Conservation (phyloP, 2,329 filamentous ascomycete genomes). For the Chaetomium strumarium region DNA sequence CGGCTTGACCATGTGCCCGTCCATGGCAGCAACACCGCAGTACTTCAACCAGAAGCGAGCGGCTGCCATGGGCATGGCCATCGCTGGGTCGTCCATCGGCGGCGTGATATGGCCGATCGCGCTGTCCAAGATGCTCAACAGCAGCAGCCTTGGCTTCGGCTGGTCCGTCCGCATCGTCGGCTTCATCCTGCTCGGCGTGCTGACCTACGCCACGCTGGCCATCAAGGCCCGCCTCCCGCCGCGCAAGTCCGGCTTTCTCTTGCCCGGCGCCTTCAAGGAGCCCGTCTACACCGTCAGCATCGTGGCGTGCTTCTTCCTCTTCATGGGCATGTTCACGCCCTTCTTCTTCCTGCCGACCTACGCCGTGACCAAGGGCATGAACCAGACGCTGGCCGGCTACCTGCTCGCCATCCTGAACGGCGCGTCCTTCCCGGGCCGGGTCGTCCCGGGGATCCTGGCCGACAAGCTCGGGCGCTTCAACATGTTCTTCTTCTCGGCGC, state of each 20-base stretch:
- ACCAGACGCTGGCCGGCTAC: slow-evolving; percentile 55
- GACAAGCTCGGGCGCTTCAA: slow-evolving; percentile 54
- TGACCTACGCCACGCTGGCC: slow-evolving; percentile 34
- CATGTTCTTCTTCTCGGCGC: slow-evolving; percentile 28
- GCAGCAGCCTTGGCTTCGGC: slow-evolving; percentile 39
- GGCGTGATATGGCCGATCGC: slow-evolving; percentile 47
- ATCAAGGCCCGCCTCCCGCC: slow-evolving; percentile 33
- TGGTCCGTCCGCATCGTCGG: slow-evolving; percentile 49
- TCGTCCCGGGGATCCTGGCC: slow-evolving; percentile 49
- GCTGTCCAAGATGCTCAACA: slow-evolving; percentile 43
- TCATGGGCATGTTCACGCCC: slow-evolving; percentile 48
- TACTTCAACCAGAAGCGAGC: slow-evolving; percentile 43
- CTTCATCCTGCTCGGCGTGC: slow-evolving; percentile 42
- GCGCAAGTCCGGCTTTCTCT: slow-evolving; percentile 34
- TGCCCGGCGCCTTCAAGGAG: slow-evolving; percentile 33
- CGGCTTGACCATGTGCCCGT: slow-evolving; percentile 36
- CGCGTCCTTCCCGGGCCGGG: slow-evolving; percentile 40
- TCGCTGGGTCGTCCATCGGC: slow-evolving; percentile 42
- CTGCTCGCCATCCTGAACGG: slow-evolving; percentile 63
- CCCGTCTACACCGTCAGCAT: slow-evolving; percentile 28
- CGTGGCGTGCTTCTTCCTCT: slow-evolving; percentile 32
- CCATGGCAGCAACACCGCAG: slow-evolving; percentile 39
- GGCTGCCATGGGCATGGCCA: slow-evolving; percentile 40
- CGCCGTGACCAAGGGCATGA: slow-evolving; percentile 48
- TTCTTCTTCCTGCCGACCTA: slow-evolving; percentile 58